Evolutionary conservation across 805 yeast genomes (phyloP), one percentile per base, ranked within the genome.

Genomic region (Ogataea paraovalis): DNA sequence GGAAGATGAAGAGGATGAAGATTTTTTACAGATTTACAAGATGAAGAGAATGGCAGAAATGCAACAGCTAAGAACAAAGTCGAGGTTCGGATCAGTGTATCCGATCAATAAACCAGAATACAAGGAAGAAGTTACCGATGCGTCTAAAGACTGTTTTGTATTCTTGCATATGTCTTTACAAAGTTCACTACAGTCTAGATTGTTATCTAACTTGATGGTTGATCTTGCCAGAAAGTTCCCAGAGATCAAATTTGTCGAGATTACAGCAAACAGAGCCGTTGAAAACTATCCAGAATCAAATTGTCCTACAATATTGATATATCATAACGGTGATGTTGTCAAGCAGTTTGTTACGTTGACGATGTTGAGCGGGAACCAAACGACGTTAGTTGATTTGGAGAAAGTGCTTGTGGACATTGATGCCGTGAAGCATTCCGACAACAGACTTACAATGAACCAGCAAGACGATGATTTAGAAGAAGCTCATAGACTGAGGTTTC

Each of bases 1-100:
- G 39, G 97, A 92, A 64, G 97, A 85, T 56, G 96, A 89, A 38
- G 97, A 92, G 59, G 95, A 88, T 55, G 97, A 90, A 56, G 97
- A 88, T 8, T 92, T 92, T 58, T 68, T 94, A 50, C 82, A 86
- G 50, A 70, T 72, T 52, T 94, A 94, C 66, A 83, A 89, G 54
- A 77, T 76, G 52, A 85, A 87, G 62, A 74, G 98, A 53, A 69
- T 92, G 63, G 76, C 74, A n/a, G 95, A 92, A 63, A 67, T 94
- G 52, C 73, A 79, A 54, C 74, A 77, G 54, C 64, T 87, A 57
- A 79, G 77, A 39, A 70, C 77, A 30, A 71, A 69, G 41, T 72
- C 80, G 45, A 75, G 71, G 60, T 92, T 77, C 64, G 98, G 99
- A 7, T 67, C 75, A 18, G 92, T 94, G 5, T 75, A 73, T 41